Base-by-base conservation (phyloP, 2,329 filamentous ascomycete genomes). In the Emmonsia crescens region DNA sequence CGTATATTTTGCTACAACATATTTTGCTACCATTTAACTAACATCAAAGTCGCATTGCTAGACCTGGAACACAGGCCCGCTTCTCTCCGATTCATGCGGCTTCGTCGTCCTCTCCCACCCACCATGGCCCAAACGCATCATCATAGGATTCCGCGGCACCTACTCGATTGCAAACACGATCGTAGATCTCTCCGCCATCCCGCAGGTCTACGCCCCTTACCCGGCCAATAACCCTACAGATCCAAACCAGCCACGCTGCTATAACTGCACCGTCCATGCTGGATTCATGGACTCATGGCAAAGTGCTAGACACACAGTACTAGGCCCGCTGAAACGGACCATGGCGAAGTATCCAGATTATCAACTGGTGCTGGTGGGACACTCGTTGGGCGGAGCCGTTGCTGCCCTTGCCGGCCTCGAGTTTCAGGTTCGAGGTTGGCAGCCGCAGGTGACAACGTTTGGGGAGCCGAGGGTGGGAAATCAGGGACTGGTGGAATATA, bases 111-210 rank as follows among this genome's bases (percentile, higher is more conserved):
- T 97, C n/a, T 92, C 94, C 65, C 89, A 95, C 70, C 67, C 76
- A 3, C 82, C 82, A 2, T 78, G 77, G 4, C 73, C 77, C 24
- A 80, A 81, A 54, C 81, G 86, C 62, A 89, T 99, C 61, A 80
- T 97, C 54, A 83, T 97, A 44, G 92, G 91, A 9, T 97, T 97
- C 70, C 86, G 94, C 55, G 94, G 94, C 29, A 97, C 94, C 16
- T 96, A 97, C 75, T 96, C 91, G 66, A 82, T 99, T 68, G 83
- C 91, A 60, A 96, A 97, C 73, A 92, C 92, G 14, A 87, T 99
- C 64, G 82, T 91, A 57, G 94, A 99, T 76, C 80, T 99, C 61
- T 91, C 89, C 65, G 95, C 91, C 1, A 81, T 93, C 2, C 92
- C 91, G 14, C 93, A 97, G 73, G 84, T 89, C 72, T 99, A 97